Percentiles rank a stretch among this genome's conserved stretches.
These are phyloP conservation scores for Jatropha curcas DNA, from an alignment of 345 rosid genomes.

Conservation along the genomic window DNA sequence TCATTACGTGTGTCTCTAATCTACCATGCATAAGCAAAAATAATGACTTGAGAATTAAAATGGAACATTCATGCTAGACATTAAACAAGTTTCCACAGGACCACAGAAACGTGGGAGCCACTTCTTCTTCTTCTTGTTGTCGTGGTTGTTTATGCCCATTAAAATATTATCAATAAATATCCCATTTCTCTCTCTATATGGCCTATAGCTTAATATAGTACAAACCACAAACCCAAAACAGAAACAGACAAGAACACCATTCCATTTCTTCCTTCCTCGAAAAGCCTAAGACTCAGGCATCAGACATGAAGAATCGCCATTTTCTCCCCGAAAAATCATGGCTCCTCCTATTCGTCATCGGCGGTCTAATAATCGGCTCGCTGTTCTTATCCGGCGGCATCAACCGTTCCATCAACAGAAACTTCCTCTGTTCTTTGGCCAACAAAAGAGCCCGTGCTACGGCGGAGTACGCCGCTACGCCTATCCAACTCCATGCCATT, in stretches of 20 bases:
- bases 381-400: conserved; percentile 41
- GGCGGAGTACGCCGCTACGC: conserved; percentile 27
- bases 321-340: conserved; percentile 36
- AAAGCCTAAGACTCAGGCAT: not conserved
- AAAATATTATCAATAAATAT: too few relatives aligned
- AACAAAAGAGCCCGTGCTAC: conserved; percentile 11
- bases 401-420: conserved; percentile 37
- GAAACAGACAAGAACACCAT: not conserved
- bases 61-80: too few relatives aligned
- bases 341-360: conserved; percentile 31
- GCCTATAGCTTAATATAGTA: not conserved
- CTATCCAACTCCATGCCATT: conserved; percentile 49
- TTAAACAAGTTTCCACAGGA: too few relatives aligned
- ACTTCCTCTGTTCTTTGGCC: conserved; percentile 47
- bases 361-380: conserved; percentile 48
- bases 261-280: not conserved
- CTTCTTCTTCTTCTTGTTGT: too few relatives aligned
- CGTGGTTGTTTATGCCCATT: too few relatives aligned
- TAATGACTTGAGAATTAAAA: too few relatives aligned
- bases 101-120: too few relatives aligned
- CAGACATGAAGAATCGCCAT: conserved; percentile 24
- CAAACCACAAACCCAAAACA: not conserved
- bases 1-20: too few relatives aligned
- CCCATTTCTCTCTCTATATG: not conserved
- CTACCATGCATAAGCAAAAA: too few relatives aligned